These are phyloP conservation scores for Mrakia gelida DNA, from an alignment of 768 basidiomycete genomes.

Conservation along the genomic window DNA sequence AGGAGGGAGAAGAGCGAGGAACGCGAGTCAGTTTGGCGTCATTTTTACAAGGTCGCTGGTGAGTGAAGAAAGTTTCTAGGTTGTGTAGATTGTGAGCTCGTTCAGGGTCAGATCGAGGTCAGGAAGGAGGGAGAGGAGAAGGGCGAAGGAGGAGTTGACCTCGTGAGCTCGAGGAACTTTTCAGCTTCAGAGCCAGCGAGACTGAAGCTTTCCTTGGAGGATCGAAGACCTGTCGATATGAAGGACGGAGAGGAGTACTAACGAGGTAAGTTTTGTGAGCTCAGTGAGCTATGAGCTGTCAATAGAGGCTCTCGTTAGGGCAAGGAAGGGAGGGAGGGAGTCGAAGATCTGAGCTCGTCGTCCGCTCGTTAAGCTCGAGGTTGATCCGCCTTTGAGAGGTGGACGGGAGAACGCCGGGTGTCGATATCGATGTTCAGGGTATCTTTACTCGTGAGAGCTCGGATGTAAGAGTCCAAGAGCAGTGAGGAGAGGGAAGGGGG, in stretches of 20 bases:
- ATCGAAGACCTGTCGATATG: background rate
- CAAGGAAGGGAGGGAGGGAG: background rate
- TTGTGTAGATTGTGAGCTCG: too few relatives aligned
- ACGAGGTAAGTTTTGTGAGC: background rate
- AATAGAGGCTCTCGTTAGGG: background rate
- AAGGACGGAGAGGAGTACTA: background rate
- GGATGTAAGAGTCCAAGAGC: background rate
- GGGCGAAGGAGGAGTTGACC: background rate
- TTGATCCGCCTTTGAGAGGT: background rate
- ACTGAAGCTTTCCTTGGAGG: too few relatives aligned
- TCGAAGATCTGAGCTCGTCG: background rate
- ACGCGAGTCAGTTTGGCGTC: background rate
- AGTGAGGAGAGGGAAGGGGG: background rate
- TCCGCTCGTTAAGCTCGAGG: background rate
- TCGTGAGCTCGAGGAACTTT: background rate
- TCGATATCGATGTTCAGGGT: background rate
- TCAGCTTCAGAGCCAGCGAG: too few relatives aligned
- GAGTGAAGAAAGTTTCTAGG: too few relatives aligned
- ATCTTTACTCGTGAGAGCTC: background rate
- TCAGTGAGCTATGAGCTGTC: background rate
- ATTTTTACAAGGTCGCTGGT: background rate
- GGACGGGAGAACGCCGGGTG: background rate
- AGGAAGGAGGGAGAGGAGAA: background rate
- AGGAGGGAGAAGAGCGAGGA: slow-evolving; percentile 14
- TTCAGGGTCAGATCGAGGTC: background rate